Evolutionary conservation across 805 yeast genomes (phyloP).

Genomic region (Pichia cephalocereana): DNA sequence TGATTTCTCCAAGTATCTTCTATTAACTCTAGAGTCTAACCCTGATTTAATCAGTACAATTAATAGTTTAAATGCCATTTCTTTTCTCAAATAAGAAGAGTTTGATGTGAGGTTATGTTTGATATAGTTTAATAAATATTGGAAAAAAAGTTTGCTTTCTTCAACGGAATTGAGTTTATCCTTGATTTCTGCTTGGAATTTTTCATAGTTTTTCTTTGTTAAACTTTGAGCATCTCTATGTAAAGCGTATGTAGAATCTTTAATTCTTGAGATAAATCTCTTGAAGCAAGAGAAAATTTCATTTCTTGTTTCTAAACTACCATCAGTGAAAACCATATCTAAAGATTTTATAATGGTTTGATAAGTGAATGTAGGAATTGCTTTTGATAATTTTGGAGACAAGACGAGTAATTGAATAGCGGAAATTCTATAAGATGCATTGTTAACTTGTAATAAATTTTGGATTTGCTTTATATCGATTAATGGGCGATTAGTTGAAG

Average conservation of each 20-base stretch:
- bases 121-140: conserved; percentile 22
- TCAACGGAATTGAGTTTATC: conserved; percentile 22
- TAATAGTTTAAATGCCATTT: conserved; percentile 41
- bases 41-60: conserved; percentile 43
- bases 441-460: conserved; percentile 37
- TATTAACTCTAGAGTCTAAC: conserved; percentile 38
- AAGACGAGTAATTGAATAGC: conserved; percentile 54
- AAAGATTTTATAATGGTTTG: conserved; percentile 35
- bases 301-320: conserved; percentile 59
- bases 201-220: conserved; percentile 22
- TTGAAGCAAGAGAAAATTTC: conserved; percentile 54
- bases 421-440: conserved; percentile 34
- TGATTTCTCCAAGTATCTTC: conserved; percentile 28
- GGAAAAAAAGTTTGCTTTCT: conserved; percentile 27
- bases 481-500: conserved; percentile 16
- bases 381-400: conserved; percentile 52
- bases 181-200: conserved; percentile 32
- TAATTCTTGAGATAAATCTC: conserved; percentile 52
- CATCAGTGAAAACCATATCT: conserved; percentile 50
- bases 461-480: conserved; percentile 24
- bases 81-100: conserved; percentile 43
- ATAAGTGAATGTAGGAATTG: conserved; percentile 39
- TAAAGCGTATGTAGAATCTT: conserved; percentile 58
- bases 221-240: conserved; percentile 42
- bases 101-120: conserved; percentile 37